Percentiles rank a stretch among this genome's conserved stretches.
phyloP scores from a whole-genome alignment of 192 early-diverging fungal genomes.

The Spinellus fusiger region DNA sequence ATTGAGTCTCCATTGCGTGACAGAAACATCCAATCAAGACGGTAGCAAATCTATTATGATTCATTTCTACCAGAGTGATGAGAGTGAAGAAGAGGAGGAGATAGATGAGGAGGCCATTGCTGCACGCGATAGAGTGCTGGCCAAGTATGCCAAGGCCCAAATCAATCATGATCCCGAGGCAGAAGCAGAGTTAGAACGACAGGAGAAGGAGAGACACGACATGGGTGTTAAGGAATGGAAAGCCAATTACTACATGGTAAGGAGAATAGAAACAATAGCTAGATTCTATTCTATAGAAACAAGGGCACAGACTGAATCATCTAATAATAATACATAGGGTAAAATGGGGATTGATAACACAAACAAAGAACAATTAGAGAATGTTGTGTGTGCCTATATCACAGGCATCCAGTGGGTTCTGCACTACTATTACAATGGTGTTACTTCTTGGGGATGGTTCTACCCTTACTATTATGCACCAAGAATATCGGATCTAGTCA shows the following conservation, averaged over 20 bases:
- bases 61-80: conserved; percentile 40
- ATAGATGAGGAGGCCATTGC: conserved; percentile 36
- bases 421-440: conserved; percentile 93
- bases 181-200: conserved; percentile 40
- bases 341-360: conserved; percentile 43
- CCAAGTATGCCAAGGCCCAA: conserved; percentile 45
- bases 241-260: conserved; percentile 48
- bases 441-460: conserved; percentile 97
- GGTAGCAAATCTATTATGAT: conserved; percentile 36
- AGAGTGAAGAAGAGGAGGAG: conserved; percentile 34
- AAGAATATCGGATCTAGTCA: conserved; percentile 68
- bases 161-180: conserved; percentile 38
- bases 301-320: neutral
- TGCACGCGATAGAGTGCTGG: conserved; percentile 49
- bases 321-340: conserved; percentile 2
- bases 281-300: neutral
- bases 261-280: conserved; percentile 21
- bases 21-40: conserved; percentile 26
- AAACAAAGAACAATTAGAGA: conserved; percentile 39
- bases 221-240: conserved; percentile 62
- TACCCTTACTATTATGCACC: conserved; percentile 98
- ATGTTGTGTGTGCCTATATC: conserved; percentile 71
- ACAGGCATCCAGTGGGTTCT: conserved; percentile 98
- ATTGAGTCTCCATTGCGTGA: conserved; percentile 36
- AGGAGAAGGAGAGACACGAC: conserved; percentile 61